These are phyloP conservation scores for Tylopilus balloui DNA, from an alignment of 768 basidiomycete genomes.

Conservation along the genomic window DNA sequence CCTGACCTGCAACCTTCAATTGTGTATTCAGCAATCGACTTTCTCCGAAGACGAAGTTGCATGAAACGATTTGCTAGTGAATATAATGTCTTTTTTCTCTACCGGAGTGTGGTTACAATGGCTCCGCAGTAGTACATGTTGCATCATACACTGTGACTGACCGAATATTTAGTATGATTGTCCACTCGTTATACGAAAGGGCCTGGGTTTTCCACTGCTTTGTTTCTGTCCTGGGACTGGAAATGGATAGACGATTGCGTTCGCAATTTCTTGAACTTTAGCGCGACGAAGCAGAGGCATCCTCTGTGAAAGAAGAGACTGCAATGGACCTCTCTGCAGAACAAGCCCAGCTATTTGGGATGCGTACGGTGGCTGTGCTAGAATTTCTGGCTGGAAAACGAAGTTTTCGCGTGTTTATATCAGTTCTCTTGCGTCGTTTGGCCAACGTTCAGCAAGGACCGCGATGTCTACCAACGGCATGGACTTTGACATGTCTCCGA, in stretches of 20 bases:
- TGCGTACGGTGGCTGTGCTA: conserved; percentile 33
- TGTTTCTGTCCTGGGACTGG: neutral
- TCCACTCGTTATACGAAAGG: neutral
- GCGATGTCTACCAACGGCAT: conserved; percentile 51
- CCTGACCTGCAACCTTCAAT: conserved; percentile 64
- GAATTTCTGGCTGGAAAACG: conserved; percentile 13
- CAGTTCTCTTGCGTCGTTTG: conserved; percentile 8
- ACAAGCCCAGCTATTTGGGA: too few relatives aligned
- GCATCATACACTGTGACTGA: neutral
- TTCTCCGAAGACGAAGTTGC: conserved; percentile 45
- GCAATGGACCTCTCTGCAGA: neutral
- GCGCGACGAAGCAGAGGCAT: neutral
- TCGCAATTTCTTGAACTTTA: neutral
- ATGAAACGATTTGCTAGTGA: conserved; percentile 44
- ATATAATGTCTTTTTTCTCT: conserved; percentile 54
- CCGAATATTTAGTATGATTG: neutral
- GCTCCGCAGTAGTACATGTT: neutral
- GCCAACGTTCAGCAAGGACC: conserved; percentile 4
- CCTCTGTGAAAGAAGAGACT: neutral
- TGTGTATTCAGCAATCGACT: conserved; percentile 55
- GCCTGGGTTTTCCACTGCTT: neutral
- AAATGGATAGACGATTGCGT: neutral
- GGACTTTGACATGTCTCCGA: conserved; percentile 60
- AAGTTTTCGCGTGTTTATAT: conserved; percentile 36
- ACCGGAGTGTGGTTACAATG: neutral